Evolutionary conservation across 1,139 yeast genomes (phyloP).

Genomic region (Lodderomyces beijingensis): DNA sequence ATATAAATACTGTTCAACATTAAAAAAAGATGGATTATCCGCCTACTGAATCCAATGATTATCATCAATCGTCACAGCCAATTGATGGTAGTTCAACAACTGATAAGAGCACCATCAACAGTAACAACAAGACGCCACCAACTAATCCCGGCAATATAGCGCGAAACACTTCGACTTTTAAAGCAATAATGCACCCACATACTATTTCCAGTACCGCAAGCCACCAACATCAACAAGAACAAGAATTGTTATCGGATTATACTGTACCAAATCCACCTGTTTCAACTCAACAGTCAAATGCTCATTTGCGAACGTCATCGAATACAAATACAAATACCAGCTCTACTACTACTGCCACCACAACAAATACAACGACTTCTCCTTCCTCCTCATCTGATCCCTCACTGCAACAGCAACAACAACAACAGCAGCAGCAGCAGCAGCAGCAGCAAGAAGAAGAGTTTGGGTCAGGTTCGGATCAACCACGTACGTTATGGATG

Average conservation of each 20-base stretch:
- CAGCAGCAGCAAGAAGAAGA: conserved; percentile 8
- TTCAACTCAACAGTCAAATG: conserved; percentile 34
- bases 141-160: too few species aligned
- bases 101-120: too few species aligned
- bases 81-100: too few species aligned
- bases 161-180: too few species aligned
- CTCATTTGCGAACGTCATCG: conserved; percentile 16
- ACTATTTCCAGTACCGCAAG: conserved; percentile 36
- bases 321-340: not conserved
- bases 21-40: too few species aligned
- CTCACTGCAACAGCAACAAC: conserved; percentile 1
- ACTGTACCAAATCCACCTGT: conserved; percentile 44
- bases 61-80: too few species aligned
- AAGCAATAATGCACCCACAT: conserved; percentile 11
- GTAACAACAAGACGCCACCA: too few species aligned
- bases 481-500: conserved; percentile 69
- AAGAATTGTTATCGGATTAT: conserved; percentile 37
- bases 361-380: too few species aligned
- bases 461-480: conserved; percentile 12
- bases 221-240: conserved; percentile 44
- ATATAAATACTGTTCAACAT: too few species aligned
- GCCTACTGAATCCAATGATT: too few species aligned
- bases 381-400: too few species aligned
- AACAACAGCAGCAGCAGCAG: conserved; percentile 1
- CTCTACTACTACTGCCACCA: too few species aligned